Base-by-base conservation (phyloP, 2,329 filamentous ascomycete species). In the Pseudogymnoascus sp. region DNA sequence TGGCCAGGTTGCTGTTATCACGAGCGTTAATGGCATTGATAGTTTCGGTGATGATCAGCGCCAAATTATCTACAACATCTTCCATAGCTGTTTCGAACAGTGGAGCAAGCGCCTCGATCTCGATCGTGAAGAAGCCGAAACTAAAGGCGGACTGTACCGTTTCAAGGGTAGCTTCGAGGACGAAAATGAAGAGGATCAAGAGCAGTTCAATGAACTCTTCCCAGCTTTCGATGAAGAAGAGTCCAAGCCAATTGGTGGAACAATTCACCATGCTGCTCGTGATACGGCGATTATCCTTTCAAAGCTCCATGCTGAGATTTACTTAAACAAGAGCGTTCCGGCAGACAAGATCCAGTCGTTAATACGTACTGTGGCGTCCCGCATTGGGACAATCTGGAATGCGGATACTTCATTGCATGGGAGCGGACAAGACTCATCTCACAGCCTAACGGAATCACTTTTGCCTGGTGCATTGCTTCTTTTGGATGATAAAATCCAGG, bases 201-300 rank as follows among this genome's bases (percentile, higher is more conserved):
- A 88, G 61, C 89, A 94, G 65, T 87, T 96, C 65, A 81, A 86
- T 18, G 82, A 88, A 65, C 77, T 97, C 6, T 97, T 97, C 75
- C 93, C 93, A 1, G 83, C 82, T 4, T 95, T 85, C 65, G 85
- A 89, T 12, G 79, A 81, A 9, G 70, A 67, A 1, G 59, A 63
- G 14, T 41, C 60, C 2, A 66, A 69, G 60, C 60, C 65, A 66
- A 60, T 67, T 65, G 50, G n/a, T 2, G 39, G 43, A 14, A 62
- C 59, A n/a, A 34, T 61, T n/a, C 25, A 60, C 5, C 60, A 60
- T 20, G 62, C 62, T 4, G 64, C 66, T 6, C 64, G 70, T 60
- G 66, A 70, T 43, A 69, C 65, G 8, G 67, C 88, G 5, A 73
- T 88, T 63, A 77, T 79, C 63, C 74, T 92, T 16, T 82, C 88